Conservation (phyloP, 2,329 filamentous ascomycete genomes). For the Stachybotrys elegans region DNA sequence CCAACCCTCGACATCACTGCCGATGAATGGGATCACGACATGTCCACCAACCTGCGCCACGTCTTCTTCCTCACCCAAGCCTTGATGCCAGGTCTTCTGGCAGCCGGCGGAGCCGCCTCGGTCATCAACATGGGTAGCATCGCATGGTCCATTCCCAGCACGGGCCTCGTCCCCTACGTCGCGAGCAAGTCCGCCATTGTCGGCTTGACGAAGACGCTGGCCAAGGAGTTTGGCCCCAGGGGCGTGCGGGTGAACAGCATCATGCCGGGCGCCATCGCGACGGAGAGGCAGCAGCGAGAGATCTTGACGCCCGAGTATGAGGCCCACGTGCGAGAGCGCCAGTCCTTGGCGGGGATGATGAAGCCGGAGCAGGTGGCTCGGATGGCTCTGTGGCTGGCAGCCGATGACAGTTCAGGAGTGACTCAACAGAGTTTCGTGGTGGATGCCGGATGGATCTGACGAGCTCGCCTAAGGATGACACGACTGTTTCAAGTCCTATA, state of each 20-base stretch:
- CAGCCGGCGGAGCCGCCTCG: constrained; percentile 35
- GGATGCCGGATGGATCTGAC: too few species aligned
- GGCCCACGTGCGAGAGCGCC: constrained; percentile 31
- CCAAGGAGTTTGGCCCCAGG: constrained; percentile 44
- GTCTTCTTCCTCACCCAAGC: constrained; percentile 67
- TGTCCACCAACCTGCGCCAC: constrained; percentile 40
- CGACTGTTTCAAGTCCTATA: too few species aligned
- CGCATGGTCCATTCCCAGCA: constrained; percentile 38
- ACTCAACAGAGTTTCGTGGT: too few species aligned
- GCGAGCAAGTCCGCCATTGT: constrained; percentile 50
- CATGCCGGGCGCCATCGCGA: constrained; percentile 43
- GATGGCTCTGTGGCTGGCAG: too few species aligned
- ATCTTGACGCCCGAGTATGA: constrained; percentile 36
- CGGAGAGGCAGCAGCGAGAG: constrained; percentile 36
- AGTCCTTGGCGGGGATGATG: constrained; percentile 36
- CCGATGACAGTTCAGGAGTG: too few species aligned
- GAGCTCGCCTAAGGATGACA: too few species aligned
- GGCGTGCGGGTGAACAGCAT: constrained; percentile 45
- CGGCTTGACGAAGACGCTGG: constrained; percentile 50
- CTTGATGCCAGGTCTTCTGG: constrained; percentile 54
- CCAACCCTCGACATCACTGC: constrained; percentile 32
- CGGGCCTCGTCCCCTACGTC: constrained; percentile 41
- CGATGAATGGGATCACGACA: constrained; percentile 34
- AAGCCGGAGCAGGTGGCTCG: constrained; percentile 40
- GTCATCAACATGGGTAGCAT: constrained; percentile 52